phyloP scores from a whole-genome alignment of 2,329 filamentous ascomycete genomes.

The Chaetomium olivaceum region DNA sequence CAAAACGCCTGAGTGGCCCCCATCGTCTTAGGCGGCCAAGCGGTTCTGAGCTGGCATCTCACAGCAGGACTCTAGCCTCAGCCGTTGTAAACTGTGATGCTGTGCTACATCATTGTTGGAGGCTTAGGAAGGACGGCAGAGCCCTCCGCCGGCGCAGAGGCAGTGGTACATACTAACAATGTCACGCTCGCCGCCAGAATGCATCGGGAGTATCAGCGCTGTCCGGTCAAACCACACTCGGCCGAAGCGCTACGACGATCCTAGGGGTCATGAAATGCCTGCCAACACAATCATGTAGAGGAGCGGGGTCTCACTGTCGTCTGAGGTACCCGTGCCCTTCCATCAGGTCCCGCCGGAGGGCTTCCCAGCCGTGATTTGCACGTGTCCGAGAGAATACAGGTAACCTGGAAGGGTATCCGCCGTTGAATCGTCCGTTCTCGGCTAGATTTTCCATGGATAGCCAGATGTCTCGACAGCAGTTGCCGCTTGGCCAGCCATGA shows the following conservation, averaged over 20 bases:
- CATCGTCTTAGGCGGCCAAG: neutral
- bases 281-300: neutral
- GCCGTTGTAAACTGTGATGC: neutral
- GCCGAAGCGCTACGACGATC: neutral
- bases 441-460: neutral
- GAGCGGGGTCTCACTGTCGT: too few species aligned
- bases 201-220: neutral
- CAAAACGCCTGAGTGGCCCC: neutral
- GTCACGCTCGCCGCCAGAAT: neutral
- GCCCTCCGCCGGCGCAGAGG: too few species aligned
- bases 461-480: neutral
- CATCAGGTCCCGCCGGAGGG: neutral
- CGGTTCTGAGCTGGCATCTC: constrained; percentile 6
- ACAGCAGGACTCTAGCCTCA: neutral
- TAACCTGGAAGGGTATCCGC: neutral
- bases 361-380: neutral
- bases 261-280: neutral
- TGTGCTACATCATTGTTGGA: constrained; percentile 11
- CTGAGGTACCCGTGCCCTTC: neutral
- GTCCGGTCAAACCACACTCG: neutral
- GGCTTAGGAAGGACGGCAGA: neutral
- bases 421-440: neutral
- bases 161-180: neutral
- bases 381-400: neutral
- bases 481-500: neutral